Conservation (phyloP, 371 early-diverging fungal genomes). For the Mucor ambiguus region DNA sequence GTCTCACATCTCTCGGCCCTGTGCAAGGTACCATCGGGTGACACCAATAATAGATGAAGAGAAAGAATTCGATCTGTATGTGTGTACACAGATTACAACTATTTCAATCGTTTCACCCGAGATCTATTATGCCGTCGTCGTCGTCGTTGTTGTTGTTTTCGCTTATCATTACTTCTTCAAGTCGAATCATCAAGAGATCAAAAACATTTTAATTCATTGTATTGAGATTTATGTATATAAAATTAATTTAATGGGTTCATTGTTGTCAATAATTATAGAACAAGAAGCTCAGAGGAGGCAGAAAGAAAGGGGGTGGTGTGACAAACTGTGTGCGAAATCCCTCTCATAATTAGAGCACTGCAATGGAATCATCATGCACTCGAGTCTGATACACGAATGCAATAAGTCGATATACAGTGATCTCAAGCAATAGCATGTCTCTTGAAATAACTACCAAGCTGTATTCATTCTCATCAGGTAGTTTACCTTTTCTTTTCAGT, state of each 20-base stretch:
- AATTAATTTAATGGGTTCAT: slow-evolving; percentile 1
- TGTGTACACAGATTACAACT: background rate
- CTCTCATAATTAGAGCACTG: background rate
- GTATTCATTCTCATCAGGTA: background rate
- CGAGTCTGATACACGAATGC: background rate
- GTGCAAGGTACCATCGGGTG: background rate
- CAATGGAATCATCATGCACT: background rate
- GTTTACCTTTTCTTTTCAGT: background rate
- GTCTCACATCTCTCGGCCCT: background rate
- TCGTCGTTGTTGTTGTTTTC: background rate
- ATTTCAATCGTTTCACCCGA: slow-evolving; percentile 3
- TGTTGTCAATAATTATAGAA: slow-evolving; percentile 2
- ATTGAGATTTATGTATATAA: background rate
- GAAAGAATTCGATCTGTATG: background rate
- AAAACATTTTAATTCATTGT: background rate
- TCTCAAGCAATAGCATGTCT: background rate
- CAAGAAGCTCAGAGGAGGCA: background rate
- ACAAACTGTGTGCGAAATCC: background rate
- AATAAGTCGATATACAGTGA: background rate
- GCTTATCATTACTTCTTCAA: background rate
- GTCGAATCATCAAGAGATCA: background rate
- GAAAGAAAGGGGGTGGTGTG: background rate
- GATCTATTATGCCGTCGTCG: background rate
- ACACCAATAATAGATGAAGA: background rate
- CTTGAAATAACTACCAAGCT: background rate